phyloP scores from a whole-genome alignment of 257 asterid species.

The Haberlea rhodopensis region DNA sequence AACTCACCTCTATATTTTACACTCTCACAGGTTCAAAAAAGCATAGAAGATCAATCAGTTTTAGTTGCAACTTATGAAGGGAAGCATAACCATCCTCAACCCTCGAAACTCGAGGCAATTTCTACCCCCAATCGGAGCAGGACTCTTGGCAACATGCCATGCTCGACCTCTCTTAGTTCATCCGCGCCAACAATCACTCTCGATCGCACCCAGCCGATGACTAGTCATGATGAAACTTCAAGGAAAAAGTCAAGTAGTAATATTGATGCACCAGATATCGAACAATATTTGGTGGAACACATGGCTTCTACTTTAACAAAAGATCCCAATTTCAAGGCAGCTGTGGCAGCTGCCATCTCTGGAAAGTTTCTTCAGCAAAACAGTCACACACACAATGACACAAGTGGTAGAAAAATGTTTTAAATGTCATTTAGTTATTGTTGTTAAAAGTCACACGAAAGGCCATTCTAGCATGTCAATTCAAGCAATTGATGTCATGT shows the following conservation, averaged over 20 bases:
- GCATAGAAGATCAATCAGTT: constrained; percentile 65
- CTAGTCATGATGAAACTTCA: constrained; percentile 22
- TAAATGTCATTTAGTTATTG: not conserved
- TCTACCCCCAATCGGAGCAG: constrained; percentile 29
- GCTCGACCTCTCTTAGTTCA: constrained; percentile 28
- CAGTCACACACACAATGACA: constrained; percentile 30
- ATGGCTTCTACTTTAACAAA: constrained; percentile 78
- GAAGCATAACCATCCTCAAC: constrained; percentile 75
- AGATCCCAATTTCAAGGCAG: constrained; percentile 84
- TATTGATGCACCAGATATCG: constrained; percentile 44
- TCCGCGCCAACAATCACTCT: constrained; percentile 46
- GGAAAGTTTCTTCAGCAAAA: constrained; percentile 57
- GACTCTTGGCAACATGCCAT: constrained; percentile 36
- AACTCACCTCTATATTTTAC: not conserved
- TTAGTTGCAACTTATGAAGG: constrained; percentile 85
- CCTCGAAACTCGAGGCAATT: constrained; percentile 47
- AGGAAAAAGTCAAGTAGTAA: constrained; percentile 17
- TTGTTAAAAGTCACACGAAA: too few species aligned
- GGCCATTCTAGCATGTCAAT: too few species aligned
- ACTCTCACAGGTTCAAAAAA: constrained; percentile 64
- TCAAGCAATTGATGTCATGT: too few species aligned
- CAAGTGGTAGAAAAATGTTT: constrained; percentile 21
- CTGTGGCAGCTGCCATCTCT: constrained; percentile 80
- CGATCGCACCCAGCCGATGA: constrained; percentile 55
- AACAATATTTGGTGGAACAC: constrained; percentile 57